Conservation (phyloP, 225 moss, liverwort and hornwort species). For the Anthoceros angustus region DNA sequence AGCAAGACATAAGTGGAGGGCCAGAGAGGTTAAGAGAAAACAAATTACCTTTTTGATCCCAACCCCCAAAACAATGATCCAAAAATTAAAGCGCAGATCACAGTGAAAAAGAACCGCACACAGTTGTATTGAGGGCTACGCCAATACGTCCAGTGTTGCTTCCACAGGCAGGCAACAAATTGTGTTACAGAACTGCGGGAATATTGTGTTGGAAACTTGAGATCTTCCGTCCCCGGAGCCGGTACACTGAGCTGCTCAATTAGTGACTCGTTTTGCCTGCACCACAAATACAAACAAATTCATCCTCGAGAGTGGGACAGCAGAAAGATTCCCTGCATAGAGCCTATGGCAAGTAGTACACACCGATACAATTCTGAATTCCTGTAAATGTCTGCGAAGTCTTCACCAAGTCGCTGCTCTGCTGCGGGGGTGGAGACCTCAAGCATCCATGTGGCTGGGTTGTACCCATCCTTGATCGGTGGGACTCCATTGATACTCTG, state of each 20-base stretch:
- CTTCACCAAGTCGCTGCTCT: not conserved
- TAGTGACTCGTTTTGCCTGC: not conserved
- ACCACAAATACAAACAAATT: not conserved
- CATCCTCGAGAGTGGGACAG: not conserved
- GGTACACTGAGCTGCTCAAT: not conserved
- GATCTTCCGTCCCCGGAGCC: not conserved
- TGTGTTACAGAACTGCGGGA: not conserved
- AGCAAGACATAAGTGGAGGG: not conserved
- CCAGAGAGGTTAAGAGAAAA: not conserved
- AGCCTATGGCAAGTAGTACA: not conserved
- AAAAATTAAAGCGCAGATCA: not conserved
- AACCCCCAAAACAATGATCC: not conserved
- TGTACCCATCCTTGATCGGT: constrained; percentile 53
- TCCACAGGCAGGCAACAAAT: not conserved
- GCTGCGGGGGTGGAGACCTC: constrained; percentile 14
- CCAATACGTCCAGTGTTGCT: not conserved
- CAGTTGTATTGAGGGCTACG: constrained; percentile 1
- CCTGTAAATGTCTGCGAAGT: not conserved
- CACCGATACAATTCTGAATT: not conserved
- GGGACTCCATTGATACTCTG: constrained; percentile 57
- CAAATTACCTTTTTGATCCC: not conserved
- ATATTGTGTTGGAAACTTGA: not conserved
- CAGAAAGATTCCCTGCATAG: not conserved
- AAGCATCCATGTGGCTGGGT: constrained; percentile 94
- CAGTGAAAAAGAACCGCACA: not conserved